Percentiles rank a stretch among this genome's conserved stretches.
Evolutionary conservation across 768 basidiomycete genomes (phyloP).

Genomic region (Lactarius sp.): DNA sequence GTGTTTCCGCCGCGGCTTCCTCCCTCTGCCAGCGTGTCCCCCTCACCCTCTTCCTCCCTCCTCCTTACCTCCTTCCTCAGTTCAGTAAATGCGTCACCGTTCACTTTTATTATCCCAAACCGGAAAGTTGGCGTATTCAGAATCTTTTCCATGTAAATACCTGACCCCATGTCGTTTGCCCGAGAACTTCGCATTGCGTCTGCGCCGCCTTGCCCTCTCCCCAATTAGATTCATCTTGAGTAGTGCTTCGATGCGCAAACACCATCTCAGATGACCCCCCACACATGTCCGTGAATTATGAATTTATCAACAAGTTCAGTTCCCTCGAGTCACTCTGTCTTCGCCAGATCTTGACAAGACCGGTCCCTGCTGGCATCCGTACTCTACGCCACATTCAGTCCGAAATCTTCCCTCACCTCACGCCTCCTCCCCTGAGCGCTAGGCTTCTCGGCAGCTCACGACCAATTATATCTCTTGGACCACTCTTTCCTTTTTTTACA

Average conservation of each 20-base stretch:
- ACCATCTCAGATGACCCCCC: slow-evolving; percentile 1
- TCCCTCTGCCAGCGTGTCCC: slow-evolving; percentile 11
- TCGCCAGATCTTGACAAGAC: slow-evolving; percentile 19
- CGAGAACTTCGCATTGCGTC: slow-evolving; percentile 2
- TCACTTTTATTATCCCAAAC: not conserved
- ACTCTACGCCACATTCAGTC: slow-evolving; percentile 20
- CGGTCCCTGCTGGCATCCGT: slow-evolving; percentile 4
- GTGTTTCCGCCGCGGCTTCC: slow-evolving; percentile 17
- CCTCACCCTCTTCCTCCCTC: not conserved
- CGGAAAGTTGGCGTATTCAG: not conserved
- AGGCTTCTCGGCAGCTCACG: slow-evolving; percentile 20
- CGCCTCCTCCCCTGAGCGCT: slow-evolving; percentile 17
- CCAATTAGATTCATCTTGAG: slow-evolving; percentile 17
- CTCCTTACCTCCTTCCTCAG: not conserved
- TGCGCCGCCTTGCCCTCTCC: not conserved
- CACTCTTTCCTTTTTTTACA: slow-evolving; percentile 10
- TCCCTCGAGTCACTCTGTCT: not conserved
- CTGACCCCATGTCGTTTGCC: not conserved
- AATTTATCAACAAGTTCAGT: slow-evolving; percentile 4
- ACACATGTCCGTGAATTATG: slow-evolving; percentile 2
- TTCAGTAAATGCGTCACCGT: slow-evolving; percentile 4
- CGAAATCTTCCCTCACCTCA: slow-evolving; percentile 5
- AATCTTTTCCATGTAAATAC: not conserved
- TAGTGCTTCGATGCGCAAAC: slow-evolving; percentile 15
- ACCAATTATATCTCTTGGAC: slow-evolving; percentile 7